Conservation (phyloP, 2,329 filamentous ascomycete genomes). For the Emmonsia crescens region DNA sequence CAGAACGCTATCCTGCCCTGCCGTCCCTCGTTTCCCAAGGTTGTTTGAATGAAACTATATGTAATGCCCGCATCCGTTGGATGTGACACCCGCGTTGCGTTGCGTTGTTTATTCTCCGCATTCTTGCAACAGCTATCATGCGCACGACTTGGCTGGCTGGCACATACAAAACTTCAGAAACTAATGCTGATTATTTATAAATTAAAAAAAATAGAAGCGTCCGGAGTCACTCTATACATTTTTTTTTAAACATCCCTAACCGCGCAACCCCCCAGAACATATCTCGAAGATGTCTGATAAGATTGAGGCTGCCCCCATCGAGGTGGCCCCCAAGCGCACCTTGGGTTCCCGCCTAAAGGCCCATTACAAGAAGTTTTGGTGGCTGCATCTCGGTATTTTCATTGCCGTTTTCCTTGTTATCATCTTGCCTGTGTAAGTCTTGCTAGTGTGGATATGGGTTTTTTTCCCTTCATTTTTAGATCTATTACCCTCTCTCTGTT, state of each 20-base stretch:
- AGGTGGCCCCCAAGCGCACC: slow-evolving; percentile 14
- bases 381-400: slow-evolving; percentile 42
- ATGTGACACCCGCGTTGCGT: neutral
- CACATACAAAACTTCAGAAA: neutral
- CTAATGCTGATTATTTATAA: no score
- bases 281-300: slow-evolving; percentile 6
- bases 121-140: neutral
- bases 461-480: neutral
- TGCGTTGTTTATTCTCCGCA: neutral
- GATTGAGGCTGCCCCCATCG: neutral
- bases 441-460: neutral
- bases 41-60: no score
- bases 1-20: neutral
- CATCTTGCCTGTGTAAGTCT: slow-evolving; percentile 46
- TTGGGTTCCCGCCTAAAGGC: slow-evolving; percentile 20
- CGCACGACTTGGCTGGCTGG: no score
- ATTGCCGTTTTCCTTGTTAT: slow-evolving; percentile 43
- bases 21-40: neutral
- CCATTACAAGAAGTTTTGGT: slow-evolving; percentile 42
- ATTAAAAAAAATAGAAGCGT: neutral
- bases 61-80: neutral
- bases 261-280: neutral
- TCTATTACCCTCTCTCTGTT: neutral
- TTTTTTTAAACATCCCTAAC: neutral
- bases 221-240: neutral